Evolutionary conservation across 1,284 basidiomycete species (phyloP).

Genomic region (Ceratobasidium sp.): DNA sequence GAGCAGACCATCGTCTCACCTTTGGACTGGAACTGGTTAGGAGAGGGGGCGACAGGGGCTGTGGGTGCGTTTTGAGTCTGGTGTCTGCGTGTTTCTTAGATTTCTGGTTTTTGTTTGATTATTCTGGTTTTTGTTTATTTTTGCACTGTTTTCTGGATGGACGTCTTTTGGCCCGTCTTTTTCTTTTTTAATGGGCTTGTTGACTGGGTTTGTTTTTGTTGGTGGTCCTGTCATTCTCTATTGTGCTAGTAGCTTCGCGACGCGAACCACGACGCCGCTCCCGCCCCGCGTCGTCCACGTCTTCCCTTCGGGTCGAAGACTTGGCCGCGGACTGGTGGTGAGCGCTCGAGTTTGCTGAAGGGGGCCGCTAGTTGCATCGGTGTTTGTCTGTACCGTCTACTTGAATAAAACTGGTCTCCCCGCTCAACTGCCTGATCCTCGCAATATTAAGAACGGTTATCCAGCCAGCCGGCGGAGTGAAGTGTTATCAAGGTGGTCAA

Average conservation of each 20-base stretch:
- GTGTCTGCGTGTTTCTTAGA: constrained; percentile 62
- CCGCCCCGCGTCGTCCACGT: constrained; percentile 28
- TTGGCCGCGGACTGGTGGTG: constrained; percentile 37
- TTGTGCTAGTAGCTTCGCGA: not conserved
- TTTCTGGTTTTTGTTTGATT: constrained; percentile 52
- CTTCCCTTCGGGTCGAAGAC: constrained; percentile 37
- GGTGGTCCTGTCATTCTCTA: constrained; percentile 26
- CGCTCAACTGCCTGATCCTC: constrained; percentile 6
- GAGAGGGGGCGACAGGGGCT: constrained; percentile 29
- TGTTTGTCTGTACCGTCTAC: constrained; percentile 33
- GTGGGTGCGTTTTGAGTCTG: constrained; percentile 38
- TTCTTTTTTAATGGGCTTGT: constrained; percentile 25
- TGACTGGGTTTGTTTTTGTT: constrained; percentile 24
- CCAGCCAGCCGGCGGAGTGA: not conserved
- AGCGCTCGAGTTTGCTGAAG: constrained; percentile 27
- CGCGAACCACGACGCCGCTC: constrained; percentile 26
- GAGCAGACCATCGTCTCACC: constrained; percentile 31
- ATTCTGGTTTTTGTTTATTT: constrained; percentile 3
- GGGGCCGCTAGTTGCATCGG: not conserved
- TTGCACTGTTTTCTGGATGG: constrained; percentile 12
- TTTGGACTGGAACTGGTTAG: constrained; percentile 41
- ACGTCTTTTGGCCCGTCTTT: constrained; percentile 35
- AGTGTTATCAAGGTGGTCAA: not conserved
- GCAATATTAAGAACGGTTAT: too few relatives aligned
- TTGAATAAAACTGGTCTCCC: constrained; percentile 18